phyloP scores from a whole-genome alignment of 441 rosid species.

The Populus hybrid region DNA sequence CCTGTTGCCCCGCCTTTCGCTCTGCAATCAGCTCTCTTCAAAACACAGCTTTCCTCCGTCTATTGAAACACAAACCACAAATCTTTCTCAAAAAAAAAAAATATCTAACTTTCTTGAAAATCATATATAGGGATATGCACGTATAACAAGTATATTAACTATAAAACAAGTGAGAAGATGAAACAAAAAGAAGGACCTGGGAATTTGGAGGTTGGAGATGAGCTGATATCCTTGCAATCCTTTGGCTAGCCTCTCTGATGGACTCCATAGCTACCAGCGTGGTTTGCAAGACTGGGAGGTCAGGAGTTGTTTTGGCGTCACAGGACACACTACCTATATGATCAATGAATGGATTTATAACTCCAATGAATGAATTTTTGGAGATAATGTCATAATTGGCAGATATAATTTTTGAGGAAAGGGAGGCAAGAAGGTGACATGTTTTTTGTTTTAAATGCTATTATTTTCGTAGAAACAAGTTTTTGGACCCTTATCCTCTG shows the following conservation, averaged over 20 bases:
- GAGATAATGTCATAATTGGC: conserved; percentile 14
- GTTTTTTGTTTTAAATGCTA: not conserved
- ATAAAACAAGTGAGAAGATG: not conserved
- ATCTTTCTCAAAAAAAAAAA: not conserved
- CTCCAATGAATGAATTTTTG: not conserved
- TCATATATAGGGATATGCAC: not conserved
- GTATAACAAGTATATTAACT: not conserved
- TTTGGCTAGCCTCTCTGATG: conserved; percentile 37
- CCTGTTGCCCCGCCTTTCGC: conserved; percentile 77
- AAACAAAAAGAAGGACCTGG: conserved; percentile 28
- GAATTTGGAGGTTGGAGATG: conserved; percentile 57
- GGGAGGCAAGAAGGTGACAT: conserved; percentile 42
- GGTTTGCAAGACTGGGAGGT: not conserved
- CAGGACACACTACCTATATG: not conserved
- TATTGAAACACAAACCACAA: conserved; percentile 1
- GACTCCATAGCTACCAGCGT: conserved; percentile 46
- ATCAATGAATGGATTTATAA: conserved; percentile 11
- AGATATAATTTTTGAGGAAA: conserved; percentile 23
- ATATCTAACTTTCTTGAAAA: not conserved
- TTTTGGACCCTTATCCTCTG: conserved; percentile 38
- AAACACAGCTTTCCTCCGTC: conserved; percentile 38
- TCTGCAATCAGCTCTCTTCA: conserved; percentile 50
- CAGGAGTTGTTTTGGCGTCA: not conserved
- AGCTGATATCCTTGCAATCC: conserved; percentile 63
- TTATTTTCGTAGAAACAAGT: conserved; percentile 40